These are phyloP conservation scores for Stereum hirsutum DNA, from an alignment of 1,284 basidiomycete genomes.

Conservation along the genomic window DNA sequence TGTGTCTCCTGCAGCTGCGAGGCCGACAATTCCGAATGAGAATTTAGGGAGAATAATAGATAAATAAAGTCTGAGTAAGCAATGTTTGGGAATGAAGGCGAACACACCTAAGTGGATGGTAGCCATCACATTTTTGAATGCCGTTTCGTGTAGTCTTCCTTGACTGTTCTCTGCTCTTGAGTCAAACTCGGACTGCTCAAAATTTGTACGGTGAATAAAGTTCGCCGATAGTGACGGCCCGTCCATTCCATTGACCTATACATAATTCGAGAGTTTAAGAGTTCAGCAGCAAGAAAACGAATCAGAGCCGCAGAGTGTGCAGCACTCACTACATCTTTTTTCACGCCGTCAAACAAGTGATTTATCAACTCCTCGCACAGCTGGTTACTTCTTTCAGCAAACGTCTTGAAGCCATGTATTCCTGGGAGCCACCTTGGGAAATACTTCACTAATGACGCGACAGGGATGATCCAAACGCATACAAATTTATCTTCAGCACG, in stretches of 20 bases:
- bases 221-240: too few species aligned
- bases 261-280: neutral
- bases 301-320: neutral
- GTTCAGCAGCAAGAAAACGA: neutral
- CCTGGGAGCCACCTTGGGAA: neutral
- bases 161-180: too few species aligned
- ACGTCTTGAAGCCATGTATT: neutral
- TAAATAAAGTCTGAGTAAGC: too few species aligned
- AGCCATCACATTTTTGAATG: too few species aligned
- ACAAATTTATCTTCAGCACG: neutral
- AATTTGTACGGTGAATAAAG: too few species aligned
- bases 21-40: neutral
- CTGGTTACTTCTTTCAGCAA: neutral
- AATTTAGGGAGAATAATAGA: too few species aligned
- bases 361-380: neutral
- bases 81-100: too few species aligned
- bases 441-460: neutral
- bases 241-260: too few species aligned
- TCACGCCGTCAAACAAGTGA: neutral
- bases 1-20: neutral
- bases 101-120: too few species aligned
- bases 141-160: too few species aligned
- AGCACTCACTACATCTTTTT: neutral
- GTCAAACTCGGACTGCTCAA: too few species aligned
- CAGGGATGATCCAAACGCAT: neutral